Evolutionary conservation across 116 monocot species (phyloP), one percentile per base, ranked within the genome.

Genomic region (Thalassia testudinum): DNA sequence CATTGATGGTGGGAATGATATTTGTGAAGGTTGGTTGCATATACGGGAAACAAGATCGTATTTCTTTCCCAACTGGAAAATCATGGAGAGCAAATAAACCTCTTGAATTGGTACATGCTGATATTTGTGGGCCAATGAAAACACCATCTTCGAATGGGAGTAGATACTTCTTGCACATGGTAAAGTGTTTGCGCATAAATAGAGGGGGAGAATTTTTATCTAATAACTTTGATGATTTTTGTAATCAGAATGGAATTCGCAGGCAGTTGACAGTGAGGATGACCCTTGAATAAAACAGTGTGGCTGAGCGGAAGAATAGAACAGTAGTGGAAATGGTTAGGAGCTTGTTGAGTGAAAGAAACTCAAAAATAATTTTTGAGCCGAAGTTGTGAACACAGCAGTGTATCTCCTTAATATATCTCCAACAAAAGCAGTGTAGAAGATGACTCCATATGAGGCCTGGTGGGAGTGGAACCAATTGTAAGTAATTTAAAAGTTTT

Each of bases 181-280:
- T 64, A 0, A 64, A 64, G 20, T 43, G 11, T 15, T 42, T 47
- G 12, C 27, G 15, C 5, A 65, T 22, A 15, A 1, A 65, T 26
- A 42, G 65, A 56, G 56, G 65, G 21, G 40, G 23, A 48, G 65
- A 65, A 19, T 55, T 65, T 47, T 23, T 64, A 27, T 47, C 19
- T 23, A n/a, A 45, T 21, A n/a, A 54, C 14, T 64, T 54, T 64
- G 15, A 37, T 1, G 15, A 13, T 1, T 64, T 64, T 53, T 53
- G 59, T 24, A 29, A 47, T 11, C 15, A 27, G 14, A 62, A 43
- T 49, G 37, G 26, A n/a, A 49, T 48, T 26, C 40, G 49, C 21
- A 62, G 40, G 21, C 50, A 62, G n/a, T 27, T 59, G 18, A 47
- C 27, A 27, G 59, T 45, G 40, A 26, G 47, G 24, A 26, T 27